Evolutionary conservation across 176 grass and related monocot genomes (phyloP).

Genomic region (Urochloa ruziziensis): DNA sequence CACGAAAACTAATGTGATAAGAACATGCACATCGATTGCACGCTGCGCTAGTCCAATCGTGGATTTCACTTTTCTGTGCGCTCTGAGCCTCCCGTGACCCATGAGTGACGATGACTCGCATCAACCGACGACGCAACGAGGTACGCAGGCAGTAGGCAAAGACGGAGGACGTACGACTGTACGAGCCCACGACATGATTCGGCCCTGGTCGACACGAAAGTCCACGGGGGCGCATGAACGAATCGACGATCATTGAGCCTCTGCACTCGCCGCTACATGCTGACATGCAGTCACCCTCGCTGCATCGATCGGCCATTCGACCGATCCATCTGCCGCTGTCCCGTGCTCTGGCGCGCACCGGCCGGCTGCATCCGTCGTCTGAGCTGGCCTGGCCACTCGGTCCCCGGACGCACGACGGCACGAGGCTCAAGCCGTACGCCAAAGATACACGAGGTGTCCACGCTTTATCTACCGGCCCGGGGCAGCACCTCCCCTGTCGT

Average conservation of each 20-base stretch:
- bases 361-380: neutral
- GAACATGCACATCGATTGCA: neutral
- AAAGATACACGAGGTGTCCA: slow-evolving; percentile 14
- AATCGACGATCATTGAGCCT: neutral
- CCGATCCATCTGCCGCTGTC: neutral
- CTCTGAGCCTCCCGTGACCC: no score
- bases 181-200: slow-evolving; percentile 4
- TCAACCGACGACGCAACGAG: neutral
- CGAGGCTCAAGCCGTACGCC: slow-evolving; percentile 8
- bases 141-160: neutral
- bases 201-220: neutral
- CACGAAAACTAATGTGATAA: no score
- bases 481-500: neutral
- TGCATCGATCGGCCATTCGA: neutral
- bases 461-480: neutral
- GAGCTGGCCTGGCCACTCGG: neutral
- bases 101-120: neutral
- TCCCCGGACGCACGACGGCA: neutral
- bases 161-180: no score
- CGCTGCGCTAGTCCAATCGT: no score
- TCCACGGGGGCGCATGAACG: neutral
- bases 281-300: neutral
- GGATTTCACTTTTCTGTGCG: no score
- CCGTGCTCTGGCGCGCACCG: neutral
- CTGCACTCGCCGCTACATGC: slow-evolving; percentile 6